Percentiles rank a stretch among this genome's conserved stretches.
These are phyloP conservation scores for Salix brachista DNA, from an alignment of 345 rosid species.

Conservation along the genomic window DNA sequence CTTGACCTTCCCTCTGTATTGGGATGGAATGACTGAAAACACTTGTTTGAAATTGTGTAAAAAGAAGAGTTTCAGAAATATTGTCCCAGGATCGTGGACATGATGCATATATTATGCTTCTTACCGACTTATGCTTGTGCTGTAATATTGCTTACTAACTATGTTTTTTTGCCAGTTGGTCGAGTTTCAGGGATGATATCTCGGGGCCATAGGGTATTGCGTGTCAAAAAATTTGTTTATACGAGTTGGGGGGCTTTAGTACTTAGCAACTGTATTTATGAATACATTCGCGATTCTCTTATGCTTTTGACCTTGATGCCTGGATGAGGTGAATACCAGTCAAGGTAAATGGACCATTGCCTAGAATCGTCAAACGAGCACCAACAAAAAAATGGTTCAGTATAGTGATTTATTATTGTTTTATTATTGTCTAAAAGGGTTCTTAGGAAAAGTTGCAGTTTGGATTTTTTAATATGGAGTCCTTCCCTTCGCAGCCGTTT, in stretches of 20 bases:
- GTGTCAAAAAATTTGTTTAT: too few species aligned
- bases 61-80: slow-evolving; percentile 31
- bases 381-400: neutral
- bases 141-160: neutral
- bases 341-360: neutral
- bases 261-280: too few species aligned
- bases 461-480: neutral
- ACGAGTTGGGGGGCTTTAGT: neutral
- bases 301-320: neutral
- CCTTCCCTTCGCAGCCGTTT: too few species aligned
- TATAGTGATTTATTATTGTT: too few species aligned
- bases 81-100: slow-evolving; percentile 9
- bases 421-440: neutral
- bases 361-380: neutral
- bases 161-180: neutral
- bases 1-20: slow-evolving; percentile 34
- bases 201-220: neutral
- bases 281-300: neutral
- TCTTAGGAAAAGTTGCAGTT: neutral
- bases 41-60: slow-evolving; percentile 43
- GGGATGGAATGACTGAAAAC: slow-evolving; percentile 28
- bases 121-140: neutral
- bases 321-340: neutral
- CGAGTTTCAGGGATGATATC: slow-evolving; percentile 7
- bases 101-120: slow-evolving; percentile 7